These are phyloP conservation scores for Candida sojae DNA, from an alignment of 1,139 yeast genomes.

Conservation along the genomic window DNA sequence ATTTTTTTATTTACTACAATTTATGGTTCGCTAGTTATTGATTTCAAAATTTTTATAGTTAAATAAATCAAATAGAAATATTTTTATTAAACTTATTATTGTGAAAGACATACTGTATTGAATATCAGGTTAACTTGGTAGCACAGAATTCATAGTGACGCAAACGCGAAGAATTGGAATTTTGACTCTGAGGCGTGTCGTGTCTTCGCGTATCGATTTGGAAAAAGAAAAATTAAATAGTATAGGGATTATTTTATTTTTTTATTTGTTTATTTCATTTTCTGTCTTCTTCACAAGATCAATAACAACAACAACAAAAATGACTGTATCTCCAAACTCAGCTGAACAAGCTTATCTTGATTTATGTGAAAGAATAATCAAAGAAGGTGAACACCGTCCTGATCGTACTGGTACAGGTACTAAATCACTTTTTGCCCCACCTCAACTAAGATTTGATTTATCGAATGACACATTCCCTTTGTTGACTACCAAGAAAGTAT, in stretches of 20 bases:
- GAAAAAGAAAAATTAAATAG: background rate
- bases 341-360: slow-evolving; percentile 89
- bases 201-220: background rate
- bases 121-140: too few relatives aligned
- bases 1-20: too few relatives aligned
- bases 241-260: background rate
- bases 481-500: slow-evolving; percentile 89
- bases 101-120: too few relatives aligned
- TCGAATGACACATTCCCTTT: slow-evolving; percentile 77
- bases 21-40: too few relatives aligned
- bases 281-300: background rate
- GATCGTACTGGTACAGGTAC: slow-evolving; percentile 99
- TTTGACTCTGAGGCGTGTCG: background rate
- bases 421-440: slow-evolving; percentile 87
- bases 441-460: slow-evolving; percentile 83
- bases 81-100: too few relatives aligned
- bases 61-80: too few relatives aligned
- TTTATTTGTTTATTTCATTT: background rate
- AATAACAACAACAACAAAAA: slow-evolving; percentile 8
- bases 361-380: slow-evolving; percentile 72
- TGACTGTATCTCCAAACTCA: slow-evolving; percentile 30
- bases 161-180: too few relatives aligned
- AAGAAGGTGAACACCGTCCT: slow-evolving; percentile 85
- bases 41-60: too few relatives aligned
- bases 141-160: too few relatives aligned